Conservation (phyloP, 495 filamentous ascomycete genomes). For the Penicillium cinerascens region DNA sequence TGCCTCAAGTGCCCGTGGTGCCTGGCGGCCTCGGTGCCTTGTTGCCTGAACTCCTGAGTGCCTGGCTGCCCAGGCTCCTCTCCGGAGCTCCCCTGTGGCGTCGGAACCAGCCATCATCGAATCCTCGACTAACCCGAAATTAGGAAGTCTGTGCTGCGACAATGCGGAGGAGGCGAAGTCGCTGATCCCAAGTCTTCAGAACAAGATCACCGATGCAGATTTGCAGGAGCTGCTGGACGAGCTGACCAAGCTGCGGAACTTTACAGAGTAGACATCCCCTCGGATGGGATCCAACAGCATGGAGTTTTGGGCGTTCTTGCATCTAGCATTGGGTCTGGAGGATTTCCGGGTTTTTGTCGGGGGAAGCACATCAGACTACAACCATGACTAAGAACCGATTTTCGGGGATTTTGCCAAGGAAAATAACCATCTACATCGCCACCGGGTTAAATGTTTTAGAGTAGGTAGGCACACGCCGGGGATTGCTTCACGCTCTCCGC, state of each 20-base stretch:
- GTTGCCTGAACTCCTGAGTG: not conserved
- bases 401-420: conserved; percentile 5
- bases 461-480: conserved; percentile 6
- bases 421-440: no score
- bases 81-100: not conserved
- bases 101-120: not conserved
- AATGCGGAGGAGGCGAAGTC: conserved; percentile 93
- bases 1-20: conserved; percentile 4
- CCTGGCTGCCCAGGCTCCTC: not conserved
- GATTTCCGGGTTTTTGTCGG: conserved; percentile 7
- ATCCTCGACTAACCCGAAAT: conserved; percentile 2
- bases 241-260: conserved; percentile 72
- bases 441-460: conserved; percentile 10
- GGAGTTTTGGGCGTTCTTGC: conserved; percentile 14
- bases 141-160: conserved; percentile 88
- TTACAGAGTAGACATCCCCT: conserved; percentile 39
- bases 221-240: conserved; percentile 85
- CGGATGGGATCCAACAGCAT: not conserved
- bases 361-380: not conserved
- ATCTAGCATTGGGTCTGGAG: conserved; percentile 3
- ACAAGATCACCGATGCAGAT: conserved; percentile 85
- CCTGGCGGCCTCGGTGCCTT: not conserved
- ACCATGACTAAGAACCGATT: not conserved
- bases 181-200: conserved; percentile 81
- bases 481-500: not conserved